Evolutionary conservation across 73 alveolate species (phyloP).

Genomic region (Chromera velia): DNA sequence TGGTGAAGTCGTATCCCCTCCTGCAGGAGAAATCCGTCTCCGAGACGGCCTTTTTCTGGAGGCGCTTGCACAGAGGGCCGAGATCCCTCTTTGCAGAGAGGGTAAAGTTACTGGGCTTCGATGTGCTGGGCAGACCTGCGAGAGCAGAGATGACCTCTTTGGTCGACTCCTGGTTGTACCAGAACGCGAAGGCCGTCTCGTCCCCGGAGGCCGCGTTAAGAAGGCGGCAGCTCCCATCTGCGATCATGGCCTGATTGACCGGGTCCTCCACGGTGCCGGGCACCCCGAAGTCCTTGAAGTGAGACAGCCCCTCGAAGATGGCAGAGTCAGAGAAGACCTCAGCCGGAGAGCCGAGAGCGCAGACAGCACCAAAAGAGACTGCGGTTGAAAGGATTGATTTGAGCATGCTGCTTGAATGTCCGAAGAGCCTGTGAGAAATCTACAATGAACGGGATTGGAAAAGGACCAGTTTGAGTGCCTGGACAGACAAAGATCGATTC

Average conservation of each 20-base stretch:
- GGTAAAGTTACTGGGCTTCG: conserved; percentile 3
- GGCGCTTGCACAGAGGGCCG: not conserved
- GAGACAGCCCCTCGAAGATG: conserved; percentile 3
- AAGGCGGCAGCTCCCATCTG: conserved; percentile 9
- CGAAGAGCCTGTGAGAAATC: no score
- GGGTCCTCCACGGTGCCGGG: conserved; percentile 4
- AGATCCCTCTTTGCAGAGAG: conserved; percentile 1
- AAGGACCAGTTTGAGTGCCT: no score
- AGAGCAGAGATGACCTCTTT: not conserved
- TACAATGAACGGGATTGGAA: no score
- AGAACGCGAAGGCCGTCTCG: conserved; percentile 7
- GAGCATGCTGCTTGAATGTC: no score
- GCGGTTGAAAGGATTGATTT: no score
- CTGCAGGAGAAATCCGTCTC: not conserved
- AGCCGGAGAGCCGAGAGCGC: no score
- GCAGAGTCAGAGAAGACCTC: conserved; percentile 4
- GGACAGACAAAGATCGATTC: no score
- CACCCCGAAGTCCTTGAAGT: conserved; percentile 15
- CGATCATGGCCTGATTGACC: not conserved
- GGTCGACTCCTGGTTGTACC: conserved; percentile 5
- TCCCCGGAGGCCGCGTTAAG: not conserved
- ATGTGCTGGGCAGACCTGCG: not conserved
- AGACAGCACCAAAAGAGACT: no score
- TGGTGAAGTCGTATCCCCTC: not conserved
- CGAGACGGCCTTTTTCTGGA: not conserved